Evolutionary conservation across 2,329 filamentous ascomycete species (phyloP).

Genomic region (Venturia nashicola): DNA sequence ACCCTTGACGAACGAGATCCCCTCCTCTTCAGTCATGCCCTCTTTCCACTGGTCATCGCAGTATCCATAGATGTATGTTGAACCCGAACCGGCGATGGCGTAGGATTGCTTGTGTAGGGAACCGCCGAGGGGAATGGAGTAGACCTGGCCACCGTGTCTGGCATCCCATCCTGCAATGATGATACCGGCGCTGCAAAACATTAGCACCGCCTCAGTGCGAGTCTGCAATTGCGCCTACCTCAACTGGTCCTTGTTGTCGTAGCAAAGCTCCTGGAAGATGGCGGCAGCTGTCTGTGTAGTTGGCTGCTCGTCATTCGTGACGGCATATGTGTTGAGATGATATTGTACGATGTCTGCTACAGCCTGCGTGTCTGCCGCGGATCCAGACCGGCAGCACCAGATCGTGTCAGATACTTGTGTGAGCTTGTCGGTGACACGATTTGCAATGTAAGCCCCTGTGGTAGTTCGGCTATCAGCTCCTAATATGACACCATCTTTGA

Average conservation of each 20-base stretch:
- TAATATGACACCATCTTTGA: constrained; percentile 97
- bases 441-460: constrained; percentile 95
- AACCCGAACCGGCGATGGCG: constrained; percentile 89
- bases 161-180: constrained; percentile 98
- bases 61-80: constrained; percentile 99
- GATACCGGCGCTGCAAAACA: constrained; percentile 62
- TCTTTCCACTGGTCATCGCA: constrained; percentile 95
- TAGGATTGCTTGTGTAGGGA: constrained; percentile 97
- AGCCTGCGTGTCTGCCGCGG: constrained; percentile 93
- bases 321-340: constrained; percentile 83
- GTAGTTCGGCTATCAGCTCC: constrained; percentile 96
- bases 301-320: constrained; percentile 77
- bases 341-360: constrained; percentile 98
- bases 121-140: constrained; percentile 90
- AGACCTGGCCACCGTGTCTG: constrained; percentile 90
- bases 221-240: constrained; percentile 46
- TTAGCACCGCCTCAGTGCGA: constrained; percentile 14
- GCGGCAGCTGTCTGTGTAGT: constrained; percentile 92
- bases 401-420: constrained; percentile 98
- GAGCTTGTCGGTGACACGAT: constrained; percentile 98
- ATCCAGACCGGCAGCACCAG: constrained; percentile 98
- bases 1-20: constrained; percentile 84
- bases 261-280: constrained; percentile 96
- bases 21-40: constrained; percentile 84
- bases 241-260: constrained; percentile 88